Evolutionary conservation across 2,329 filamentous ascomycete species (phyloP).

Genomic region (Botrytis fabae): DNA sequence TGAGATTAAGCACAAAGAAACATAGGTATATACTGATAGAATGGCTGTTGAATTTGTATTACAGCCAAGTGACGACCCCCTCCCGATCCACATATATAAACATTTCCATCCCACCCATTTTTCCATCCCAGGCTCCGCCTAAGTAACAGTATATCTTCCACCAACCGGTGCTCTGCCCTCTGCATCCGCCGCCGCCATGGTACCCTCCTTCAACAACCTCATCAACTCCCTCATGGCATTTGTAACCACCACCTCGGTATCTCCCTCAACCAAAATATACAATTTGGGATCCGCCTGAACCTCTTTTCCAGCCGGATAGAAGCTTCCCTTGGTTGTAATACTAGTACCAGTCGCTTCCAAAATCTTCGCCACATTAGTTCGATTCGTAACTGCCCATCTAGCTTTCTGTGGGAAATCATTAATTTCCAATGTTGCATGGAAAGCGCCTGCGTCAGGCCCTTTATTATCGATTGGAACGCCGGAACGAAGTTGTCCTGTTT

Average conservation of each 20-base stretch:
- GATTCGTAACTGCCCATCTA: conserved; percentile 96
- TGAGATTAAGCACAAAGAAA: neutral
- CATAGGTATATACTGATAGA: neutral
- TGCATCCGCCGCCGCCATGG: conserved; percentile 84
- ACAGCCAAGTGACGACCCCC: neutral
- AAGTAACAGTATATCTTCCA: conserved; percentile 85
- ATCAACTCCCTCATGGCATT: conserved; percentile 90
- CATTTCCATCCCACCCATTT: conserved; percentile 25
- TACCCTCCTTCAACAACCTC: conserved; percentile 84
- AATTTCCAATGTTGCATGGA: conserved; percentile 96
- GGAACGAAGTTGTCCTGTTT: conserved; percentile 83
- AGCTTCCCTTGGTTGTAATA: conserved; percentile 95
- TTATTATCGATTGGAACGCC: conserved; percentile 98
- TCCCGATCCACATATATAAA: neutral
- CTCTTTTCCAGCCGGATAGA: conserved; percentile 80
- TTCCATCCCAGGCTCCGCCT: conserved; percentile 33
- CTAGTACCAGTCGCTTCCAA: conserved; percentile 91
- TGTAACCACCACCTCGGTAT: conserved; percentile 89
- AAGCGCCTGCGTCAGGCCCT: conserved; percentile 92
- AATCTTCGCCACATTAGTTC: conserved; percentile 98
- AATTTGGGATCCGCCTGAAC: conserved; percentile 83
- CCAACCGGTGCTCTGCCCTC: conserved; percentile 75
- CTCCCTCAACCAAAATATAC: conserved; percentile 96
- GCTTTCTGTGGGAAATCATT: conserved; percentile 99
- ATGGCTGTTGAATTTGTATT: neutral